These are phyloP conservation scores for Halophytophthora polymorphica DNA, from an alignment of 352 stramenopile genomes.

Conservation along the genomic window DNA sequence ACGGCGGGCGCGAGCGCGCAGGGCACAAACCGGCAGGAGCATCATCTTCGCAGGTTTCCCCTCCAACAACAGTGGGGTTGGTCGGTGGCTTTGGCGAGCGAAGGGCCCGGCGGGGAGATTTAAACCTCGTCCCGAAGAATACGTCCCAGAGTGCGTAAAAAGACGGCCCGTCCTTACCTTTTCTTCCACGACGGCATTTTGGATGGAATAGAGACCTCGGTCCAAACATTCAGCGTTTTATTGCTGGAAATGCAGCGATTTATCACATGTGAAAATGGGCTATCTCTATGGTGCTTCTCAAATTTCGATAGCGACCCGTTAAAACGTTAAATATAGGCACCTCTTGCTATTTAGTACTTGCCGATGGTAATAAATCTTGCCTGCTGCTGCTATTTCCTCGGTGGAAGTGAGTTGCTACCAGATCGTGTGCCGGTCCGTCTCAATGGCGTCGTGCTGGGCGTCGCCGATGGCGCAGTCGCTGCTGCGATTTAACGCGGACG, in stretches of 20 bases:
- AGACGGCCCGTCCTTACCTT: background rate
- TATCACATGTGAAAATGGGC: too few relatives aligned
- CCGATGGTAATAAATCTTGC: conserved; percentile 28
- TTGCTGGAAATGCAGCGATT: too few relatives aligned
- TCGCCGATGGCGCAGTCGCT: background rate
- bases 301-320: too few relatives aligned
- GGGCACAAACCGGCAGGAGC: conserved; percentile 34
- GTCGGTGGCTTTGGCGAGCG: too few relatives aligned
- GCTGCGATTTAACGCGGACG: conserved; percentile 7
- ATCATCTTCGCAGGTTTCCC: conserved; percentile 29
- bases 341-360: conserved; percentile 25
- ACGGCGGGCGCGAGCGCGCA: background rate
- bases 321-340: conserved; percentile 13
- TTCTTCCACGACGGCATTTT: too few relatives aligned
- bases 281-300: too few relatives aligned
- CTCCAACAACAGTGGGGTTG: conserved; percentile 20
- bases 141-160: too few relatives aligned
- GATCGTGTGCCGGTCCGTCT: conserved; percentile 14
- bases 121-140: too few relatives aligned
- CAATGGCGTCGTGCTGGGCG: conserved; percentile 5
- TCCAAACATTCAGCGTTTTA: too few relatives aligned
- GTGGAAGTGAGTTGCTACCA: conserved; percentile 5
- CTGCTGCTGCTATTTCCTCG: background rate
- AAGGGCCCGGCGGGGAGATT: background rate
- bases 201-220: too few relatives aligned